Base-by-base conservation (phyloP, 1,284 basidiomycete species). In the Tilletia indica region DNA sequence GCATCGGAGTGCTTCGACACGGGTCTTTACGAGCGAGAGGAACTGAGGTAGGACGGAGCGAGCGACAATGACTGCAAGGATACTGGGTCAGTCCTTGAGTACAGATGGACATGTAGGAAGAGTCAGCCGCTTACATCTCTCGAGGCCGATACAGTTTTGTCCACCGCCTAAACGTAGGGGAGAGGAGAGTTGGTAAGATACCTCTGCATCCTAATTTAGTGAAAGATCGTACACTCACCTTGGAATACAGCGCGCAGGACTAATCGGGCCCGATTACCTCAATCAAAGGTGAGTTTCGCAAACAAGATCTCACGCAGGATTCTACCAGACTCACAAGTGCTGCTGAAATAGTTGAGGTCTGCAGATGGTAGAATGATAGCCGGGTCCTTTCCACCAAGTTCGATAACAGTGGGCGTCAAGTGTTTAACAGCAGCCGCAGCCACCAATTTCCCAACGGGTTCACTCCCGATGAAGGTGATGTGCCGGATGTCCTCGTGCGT, bases 381-480 rank as follows among this genome's bases (percentile, higher is more conserved):
- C 0, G 87, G 87, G 74, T 89, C 88, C 78, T 88, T 87, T 0
- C 87, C 87, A 31, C 94, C 95, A 2, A 98, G 88, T 85, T 97
- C 95, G 38, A 97, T 88, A 4, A 91, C 93, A 0, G 94, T 91
- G 0, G 95, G 94, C 0, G 92, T 94, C 69, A 97, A 87, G 81
- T 94, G 88, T 74, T 90, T 89, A 0, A 93, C 91, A 14, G 95
- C 94, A 54, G 91, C 93, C 36, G 87, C 79, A 0, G 93, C 93
- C 11, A 93, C 93, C 85, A 91, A 90, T 67, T 91, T 89, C 36
- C 95, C 96, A 51, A 98, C 91, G 47, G 88, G 87, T 82, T 97
- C 96, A 16, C 92, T 94, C 21, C 97, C 96, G 85, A 99, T 98
- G 84, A 96, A 94, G 1, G 88, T 88, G 71, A 88, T 86, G 74